Evolutionary conservation across 2,329 filamentous ascomycete species (phyloP).

Genomic region (Aspergillus sp.): DNA sequence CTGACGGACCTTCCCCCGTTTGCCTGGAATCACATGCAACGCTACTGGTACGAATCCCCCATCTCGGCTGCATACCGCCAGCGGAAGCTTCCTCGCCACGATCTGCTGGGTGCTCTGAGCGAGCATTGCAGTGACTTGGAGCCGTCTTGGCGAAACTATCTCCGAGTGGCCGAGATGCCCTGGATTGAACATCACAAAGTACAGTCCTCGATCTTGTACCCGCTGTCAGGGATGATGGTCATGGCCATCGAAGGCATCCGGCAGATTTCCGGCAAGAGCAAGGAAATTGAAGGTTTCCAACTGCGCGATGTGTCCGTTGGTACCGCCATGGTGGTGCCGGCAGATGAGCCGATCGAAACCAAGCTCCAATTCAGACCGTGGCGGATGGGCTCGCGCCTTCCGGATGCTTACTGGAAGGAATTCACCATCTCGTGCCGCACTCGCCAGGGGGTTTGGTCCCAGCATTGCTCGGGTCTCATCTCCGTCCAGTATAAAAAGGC

Average conservation of each 20-base stretch:
- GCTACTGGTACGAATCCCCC: slow-evolving; percentile 39
- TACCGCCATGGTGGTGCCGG: not conserved
- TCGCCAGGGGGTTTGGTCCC: no score
- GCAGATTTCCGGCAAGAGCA: not conserved
- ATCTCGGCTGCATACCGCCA: slow-evolving; percentile 17
- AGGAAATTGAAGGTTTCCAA: not conserved
- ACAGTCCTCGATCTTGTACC: slow-evolving; percentile 15
- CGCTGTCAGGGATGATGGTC: slow-evolving; percentile 13
- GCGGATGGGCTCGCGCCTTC: no score
- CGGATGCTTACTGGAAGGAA: no score
- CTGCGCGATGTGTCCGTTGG: not conserved
- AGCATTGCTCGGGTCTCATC: no score
- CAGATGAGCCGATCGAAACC: no score
- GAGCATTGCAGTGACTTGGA: slow-evolving; percentile 18
- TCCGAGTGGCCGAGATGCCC: slow-evolving; percentile 31
- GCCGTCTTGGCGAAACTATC: slow-evolving; percentile 46
- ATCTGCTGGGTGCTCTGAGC: slow-evolving; percentile 21
- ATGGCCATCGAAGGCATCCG: slow-evolving; percentile 14
- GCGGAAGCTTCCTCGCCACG: slow-evolving; percentile 13
- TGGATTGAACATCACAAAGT: slow-evolving; percentile 51
- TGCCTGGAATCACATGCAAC: slow-evolving; percentile 40
- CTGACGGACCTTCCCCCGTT: slow-evolving; percentile 40
- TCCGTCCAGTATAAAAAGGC: no score
- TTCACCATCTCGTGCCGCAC: no score
- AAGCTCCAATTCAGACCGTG: no score